These are phyloP conservation scores for Parathielavia appendiculata DNA, from an alignment of 495 filamentous ascomycete species.

Conservation along the genomic window DNA sequence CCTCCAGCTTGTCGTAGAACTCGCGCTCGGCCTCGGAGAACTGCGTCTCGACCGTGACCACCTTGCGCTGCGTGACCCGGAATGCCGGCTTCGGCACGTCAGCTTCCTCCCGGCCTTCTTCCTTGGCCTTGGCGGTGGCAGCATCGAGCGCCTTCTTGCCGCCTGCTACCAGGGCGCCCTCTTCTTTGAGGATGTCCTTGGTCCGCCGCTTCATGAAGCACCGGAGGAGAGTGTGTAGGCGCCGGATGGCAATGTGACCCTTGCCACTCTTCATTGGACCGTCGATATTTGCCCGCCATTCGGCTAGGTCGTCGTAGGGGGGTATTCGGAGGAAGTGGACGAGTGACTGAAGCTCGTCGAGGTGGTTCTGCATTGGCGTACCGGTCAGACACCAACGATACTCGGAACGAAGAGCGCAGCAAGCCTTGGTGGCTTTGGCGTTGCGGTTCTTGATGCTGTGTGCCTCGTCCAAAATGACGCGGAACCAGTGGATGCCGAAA, in stretches of 20 bases:
- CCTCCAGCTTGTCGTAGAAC: constrained; percentile 81
- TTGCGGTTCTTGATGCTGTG: constrained; percentile 98
- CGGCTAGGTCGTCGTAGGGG: constrained; percentile 73
- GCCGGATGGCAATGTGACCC: constrained; percentile 81
- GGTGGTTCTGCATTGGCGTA: constrained; percentile 95
- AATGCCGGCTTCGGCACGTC: constrained; percentile 54
- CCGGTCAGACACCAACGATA: constrained; percentile 96
- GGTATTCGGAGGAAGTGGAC: constrained; percentile 90
- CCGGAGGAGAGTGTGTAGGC: constrained; percentile 75
- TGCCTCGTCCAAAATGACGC: constrained; percentile 91
- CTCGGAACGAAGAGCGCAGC: constrained; percentile 70
- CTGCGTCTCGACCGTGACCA: constrained; percentile 71
- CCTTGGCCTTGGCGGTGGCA: constrained; percentile 42
- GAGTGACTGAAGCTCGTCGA: constrained; percentile 92
- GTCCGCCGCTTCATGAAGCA: constrained; percentile 96
- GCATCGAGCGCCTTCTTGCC: constrained; percentile 49
- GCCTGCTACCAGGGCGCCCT: constrained; percentile 67
- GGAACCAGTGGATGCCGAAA: constrained; percentile 90
- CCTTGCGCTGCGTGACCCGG: constrained; percentile 80
- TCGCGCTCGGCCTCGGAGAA: constrained; percentile 74
- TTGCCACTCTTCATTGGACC: constrained; percentile 77
- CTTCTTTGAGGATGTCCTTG: constrained; percentile 87
- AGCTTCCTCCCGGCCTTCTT: constrained; percentile 42
- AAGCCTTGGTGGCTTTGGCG: constrained; percentile 86
- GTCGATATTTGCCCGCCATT: constrained; percentile 87